Conservation (phyloP, 2,329 filamentous ascomycete genomes). For the Ophiocordyceps camponoti-leonardi region DNA sequence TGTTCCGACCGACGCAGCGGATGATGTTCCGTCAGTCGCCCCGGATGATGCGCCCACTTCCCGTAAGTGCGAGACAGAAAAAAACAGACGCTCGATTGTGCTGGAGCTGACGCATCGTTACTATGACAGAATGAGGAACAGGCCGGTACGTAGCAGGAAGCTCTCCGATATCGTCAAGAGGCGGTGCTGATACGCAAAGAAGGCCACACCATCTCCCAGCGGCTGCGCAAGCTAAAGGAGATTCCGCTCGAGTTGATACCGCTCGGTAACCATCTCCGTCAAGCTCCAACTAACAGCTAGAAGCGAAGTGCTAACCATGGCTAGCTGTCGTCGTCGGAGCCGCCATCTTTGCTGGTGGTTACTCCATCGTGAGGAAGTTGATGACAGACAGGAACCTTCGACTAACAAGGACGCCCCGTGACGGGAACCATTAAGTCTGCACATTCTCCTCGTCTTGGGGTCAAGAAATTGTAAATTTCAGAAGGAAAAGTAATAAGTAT, state of each 20-base stretch:
- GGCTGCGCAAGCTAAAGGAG: constrained; percentile 73
- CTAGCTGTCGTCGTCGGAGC: constrained; percentile 75
- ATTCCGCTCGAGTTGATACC: constrained; percentile 90
- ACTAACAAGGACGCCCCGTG: constrained; percentile 43
- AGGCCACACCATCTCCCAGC: constrained; percentile 97
- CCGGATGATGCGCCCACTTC: constrained; percentile 53
- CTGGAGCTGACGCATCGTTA: constrained; percentile 9
- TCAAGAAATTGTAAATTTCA: constrained; percentile 5
- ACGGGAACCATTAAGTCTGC: constrained; percentile 19
- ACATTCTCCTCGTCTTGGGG: constrained; percentile 1
- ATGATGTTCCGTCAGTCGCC: constrained; percentile 48
- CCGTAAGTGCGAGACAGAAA: constrained; percentile 32
- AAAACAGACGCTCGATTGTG: constrained; percentile 1
- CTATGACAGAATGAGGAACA: constrained; percentile 45
- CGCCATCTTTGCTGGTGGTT: constrained; percentile 63
- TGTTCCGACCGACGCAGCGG: constrained; percentile 48
- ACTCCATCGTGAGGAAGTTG: constrained; percentile 73
- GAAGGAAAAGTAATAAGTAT: neutral
- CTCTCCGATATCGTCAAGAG: neutral
- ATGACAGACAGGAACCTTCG: constrained; percentile 82
- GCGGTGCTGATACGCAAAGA: constrained; percentile 1
- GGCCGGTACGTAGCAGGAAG: constrained; percentile 37
- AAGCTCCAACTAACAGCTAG: neutral
- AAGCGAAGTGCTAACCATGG: neutral
- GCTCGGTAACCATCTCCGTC: constrained; percentile 45